Percentiles rank a stretch among this genome's conserved stretches.
phyloP scores from a whole-genome alignment of 371 early-diverging fungal species.

The Syncephalastrum racemosum region DNA sequence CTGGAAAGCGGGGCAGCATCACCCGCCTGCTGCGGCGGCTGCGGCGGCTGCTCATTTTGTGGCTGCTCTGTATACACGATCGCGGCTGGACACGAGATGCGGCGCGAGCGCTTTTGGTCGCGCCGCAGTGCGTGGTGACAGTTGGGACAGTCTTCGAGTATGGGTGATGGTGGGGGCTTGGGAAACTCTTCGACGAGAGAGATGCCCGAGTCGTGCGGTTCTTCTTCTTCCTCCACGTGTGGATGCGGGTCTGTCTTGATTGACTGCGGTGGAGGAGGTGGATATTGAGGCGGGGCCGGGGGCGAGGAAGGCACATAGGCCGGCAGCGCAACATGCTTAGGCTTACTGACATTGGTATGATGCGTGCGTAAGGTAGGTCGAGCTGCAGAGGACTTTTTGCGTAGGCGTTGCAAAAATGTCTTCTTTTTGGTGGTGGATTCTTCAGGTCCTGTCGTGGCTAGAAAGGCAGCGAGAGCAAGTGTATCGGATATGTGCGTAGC shows the following conservation, averaged over 20 bases:
- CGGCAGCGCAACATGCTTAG: conserved; percentile 23
- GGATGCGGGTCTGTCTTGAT: not conserved
- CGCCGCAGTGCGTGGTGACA: conserved; percentile 1
- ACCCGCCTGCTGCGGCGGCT: not conserved
- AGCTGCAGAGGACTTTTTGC: conserved; percentile 18
- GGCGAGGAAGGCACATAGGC: conserved; percentile 17
- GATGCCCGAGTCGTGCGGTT: not conserved
- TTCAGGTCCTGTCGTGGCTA: conserved; percentile 39
- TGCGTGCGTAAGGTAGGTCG: not conserved
- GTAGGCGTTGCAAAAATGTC: conserved; percentile 18
- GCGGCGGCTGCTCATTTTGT: not conserved
- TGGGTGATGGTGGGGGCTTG: conserved; percentile 3
- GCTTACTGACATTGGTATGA: conserved; percentile 3
- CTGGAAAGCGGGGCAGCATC: conserved; percentile 3
- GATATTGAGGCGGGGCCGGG: not conserved
- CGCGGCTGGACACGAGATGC: conserved; percentile 14
- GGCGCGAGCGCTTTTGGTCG: not conserved
- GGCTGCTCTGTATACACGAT: conserved; percentile 5
- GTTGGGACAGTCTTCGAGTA: conserved; percentile 8
- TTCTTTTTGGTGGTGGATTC: conserved; percentile 12
- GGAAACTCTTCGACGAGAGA: conserved; percentile 2
- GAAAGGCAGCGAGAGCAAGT: conserved; percentile 31
- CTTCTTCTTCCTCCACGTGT: no score
- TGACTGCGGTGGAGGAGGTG: not conserved
- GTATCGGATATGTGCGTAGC: conserved; percentile 17